A percentile compares a stretch with the other conserved stretches of the same genome.
These are phyloP conservation scores for Alternaria ventricosa DNA, from an alignment of 2,329 filamentous ascomycete species.

Conservation along the genomic window DNA sequence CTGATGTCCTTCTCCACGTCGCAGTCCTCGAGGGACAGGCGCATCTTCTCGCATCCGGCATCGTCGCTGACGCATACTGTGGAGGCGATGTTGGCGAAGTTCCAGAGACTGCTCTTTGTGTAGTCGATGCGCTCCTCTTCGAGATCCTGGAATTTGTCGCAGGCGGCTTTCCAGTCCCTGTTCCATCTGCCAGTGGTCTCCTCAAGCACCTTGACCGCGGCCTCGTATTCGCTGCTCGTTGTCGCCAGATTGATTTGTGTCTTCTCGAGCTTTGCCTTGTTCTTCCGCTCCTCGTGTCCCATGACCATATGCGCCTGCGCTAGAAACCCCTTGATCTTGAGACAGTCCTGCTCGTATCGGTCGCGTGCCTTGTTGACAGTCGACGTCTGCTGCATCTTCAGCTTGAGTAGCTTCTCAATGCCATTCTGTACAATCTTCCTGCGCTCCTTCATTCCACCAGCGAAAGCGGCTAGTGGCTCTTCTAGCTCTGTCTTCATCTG, in stretches of 20 bases:
- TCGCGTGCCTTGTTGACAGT: constrained; percentile 95
- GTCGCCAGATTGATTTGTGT: constrained; percentile 93
- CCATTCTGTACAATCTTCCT: constrained; percentile 94
- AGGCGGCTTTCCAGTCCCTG: constrained; percentile 95
- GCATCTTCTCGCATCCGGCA: constrained; percentile 89
- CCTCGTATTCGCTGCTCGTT: constrained; percentile 92
- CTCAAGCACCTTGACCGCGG: constrained; percentile 88
- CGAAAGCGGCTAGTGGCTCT: constrained; percentile 88
- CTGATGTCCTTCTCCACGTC: constrained; percentile 96
- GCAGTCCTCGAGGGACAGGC: constrained; percentile 89
- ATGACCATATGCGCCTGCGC: constrained; percentile 99
- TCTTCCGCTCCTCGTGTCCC: constrained; percentile 98
- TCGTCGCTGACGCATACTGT: constrained; percentile 98
- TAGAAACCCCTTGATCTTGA: constrained; percentile 98
- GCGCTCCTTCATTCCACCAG: constrained; percentile 93
- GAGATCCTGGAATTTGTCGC: constrained; percentile 97
- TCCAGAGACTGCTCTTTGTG: constrained; percentile 97
- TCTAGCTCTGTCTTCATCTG: constrained; percentile 98
- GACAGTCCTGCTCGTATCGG: constrained; percentile 94
- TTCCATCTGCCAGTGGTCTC: constrained; percentile 97
- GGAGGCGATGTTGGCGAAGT: constrained; percentile 94
- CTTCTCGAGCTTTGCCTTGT: constrained; percentile 98
- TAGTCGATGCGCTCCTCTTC: constrained; percentile 98
- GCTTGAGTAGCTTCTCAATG: constrained; percentile 92
- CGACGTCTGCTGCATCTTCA: constrained; percentile 89